Base-by-base conservation (phyloP, 495 filamentous ascomycete species). In the Apodospora peruviana region DNA sequence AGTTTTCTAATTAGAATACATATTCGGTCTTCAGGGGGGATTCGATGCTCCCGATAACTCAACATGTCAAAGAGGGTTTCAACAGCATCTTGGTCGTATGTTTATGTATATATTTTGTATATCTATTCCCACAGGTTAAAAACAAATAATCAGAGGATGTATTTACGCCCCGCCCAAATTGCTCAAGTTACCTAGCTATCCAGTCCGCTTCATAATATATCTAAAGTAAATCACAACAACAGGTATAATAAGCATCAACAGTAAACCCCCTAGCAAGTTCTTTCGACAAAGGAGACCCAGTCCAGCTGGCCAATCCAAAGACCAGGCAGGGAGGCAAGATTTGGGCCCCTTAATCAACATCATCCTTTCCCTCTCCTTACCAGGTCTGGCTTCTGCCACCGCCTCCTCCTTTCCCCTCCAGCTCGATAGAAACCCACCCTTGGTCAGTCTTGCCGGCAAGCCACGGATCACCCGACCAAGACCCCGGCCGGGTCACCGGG, bases 401-500 rank as follows among this genome's bases (percentile, higher is more conserved):
- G 19, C 23, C 19, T n/a, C 2, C 14, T 21, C 32, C 43, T 16
- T 36, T n/a, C 5, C 29, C 44, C 34, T 18, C 36, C 17, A 48
- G 21, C 23, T 48, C 45, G n/a, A 48, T 48, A 18, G 36, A 48
- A 32, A 40, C 45, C 45, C 45, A 48, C 10, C 36, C 45, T 21
- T 48, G 35, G 11, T 40, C 45, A 25, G 22, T 34, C 25, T 34
- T 44, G 14, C 19, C 23, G 22, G 18, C 45, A 19, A 48, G 21
- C 42, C 42, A 44, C 5, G 22, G 22, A 34, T 44, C 42, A 19
- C 42, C 42, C n/a, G 10, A 5, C 43, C 43, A 46, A n/a, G 7
- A 36, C 5, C 43, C 43, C 9, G 43, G 43, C n/a, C 42, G 9
- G 16, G 42, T 44, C 4, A 44, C 42, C 3, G 43, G 43, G 22